Base-by-base conservation (phyloP, 306 rosid species). In the Styphnolobium japonicum region DNA sequence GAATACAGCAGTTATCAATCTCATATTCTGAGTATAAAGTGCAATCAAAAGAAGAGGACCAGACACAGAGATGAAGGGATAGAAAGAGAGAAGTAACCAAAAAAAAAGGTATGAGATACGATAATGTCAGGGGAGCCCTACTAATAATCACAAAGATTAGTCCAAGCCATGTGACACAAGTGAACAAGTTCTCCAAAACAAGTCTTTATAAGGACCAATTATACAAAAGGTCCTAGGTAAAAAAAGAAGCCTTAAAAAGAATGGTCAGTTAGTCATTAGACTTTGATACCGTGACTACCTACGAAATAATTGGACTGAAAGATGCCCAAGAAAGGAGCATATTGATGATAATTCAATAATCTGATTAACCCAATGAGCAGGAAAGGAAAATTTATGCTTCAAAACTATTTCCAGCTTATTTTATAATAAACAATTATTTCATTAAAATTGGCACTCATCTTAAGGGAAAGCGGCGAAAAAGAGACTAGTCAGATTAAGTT, bases 1-100 rank as follows among this genome's bases (percentile, higher is more conserved):
- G 75, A 73, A 81, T 40, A 19, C 22, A 16, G 49, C 67, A 74
- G 40, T 21, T 43, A 74, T 66, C 14, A 49, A 52, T 49, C 21
- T 29, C 49, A 74, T 34, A 67, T 48, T 39, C 4, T 37, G 18
- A 43, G 49, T 51, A 7, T 62, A 23, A 56, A 19, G 27, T 33
- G 33, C 62, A 56, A 68, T 22, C 21, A 23, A 25, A 73, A 73
- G 75, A 49, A 66, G 29, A 64, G 27, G 42, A 4, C 12, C 37
- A 39, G 29, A 37, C 45, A 51, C 34, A 37, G 39, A 66, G 15
- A 39, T 22, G 25, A 25, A 43, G n/a, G 10, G 23, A 51, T 3
- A 53, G 40, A 58, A 71, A 34, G n/a, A 31, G 40, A 4, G 31
- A 29, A 56, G 16, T 40, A 43, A 68, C 43, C 56, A 33, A 69